Conservation (phyloP, 2,329 filamentous ascomycete species). For the Fusarium dlaminii region DNA sequence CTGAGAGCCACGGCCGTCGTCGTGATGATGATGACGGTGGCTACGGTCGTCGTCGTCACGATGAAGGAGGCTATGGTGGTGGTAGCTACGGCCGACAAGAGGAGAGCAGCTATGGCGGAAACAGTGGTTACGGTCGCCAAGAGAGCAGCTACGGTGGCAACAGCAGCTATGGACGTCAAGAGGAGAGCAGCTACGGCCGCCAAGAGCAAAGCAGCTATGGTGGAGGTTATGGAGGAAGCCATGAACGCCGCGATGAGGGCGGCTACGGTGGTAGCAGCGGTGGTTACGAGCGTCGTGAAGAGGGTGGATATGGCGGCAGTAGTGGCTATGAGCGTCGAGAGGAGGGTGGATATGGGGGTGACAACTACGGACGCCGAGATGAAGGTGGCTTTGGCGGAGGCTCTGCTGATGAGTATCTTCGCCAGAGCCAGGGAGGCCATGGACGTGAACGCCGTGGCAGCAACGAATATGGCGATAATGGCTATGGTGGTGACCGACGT, state of each 20-base stretch:
- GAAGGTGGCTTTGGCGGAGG: conserved; percentile 43
- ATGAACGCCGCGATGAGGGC: conserved; percentile 32
- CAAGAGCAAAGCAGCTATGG: conserved; percentile 16
- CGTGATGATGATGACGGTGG: conserved; percentile 9
- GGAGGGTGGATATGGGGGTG: conserved; percentile 36
- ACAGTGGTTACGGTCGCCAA: not conserved
- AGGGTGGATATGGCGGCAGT: conserved; percentile 17
- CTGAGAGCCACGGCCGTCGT: conserved; percentile 42
- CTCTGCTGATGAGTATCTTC: conserved; percentile 36
- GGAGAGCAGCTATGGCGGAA: conserved; percentile 8
- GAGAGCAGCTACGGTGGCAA: conserved; percentile 9
- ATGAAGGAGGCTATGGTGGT: conserved; percentile 16
- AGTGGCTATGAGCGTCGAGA: conserved; percentile 36
- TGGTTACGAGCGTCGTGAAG: conserved; percentile 33
- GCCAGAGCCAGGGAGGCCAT: conserved; percentile 32
- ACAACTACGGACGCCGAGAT: conserved; percentile 41
- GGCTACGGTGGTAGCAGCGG: conserved; percentile 24
- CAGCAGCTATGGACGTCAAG: conserved; percentile 10
- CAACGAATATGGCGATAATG: conserved; percentile 27
- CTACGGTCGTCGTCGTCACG: not conserved
- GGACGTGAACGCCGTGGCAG: conserved; percentile 23
- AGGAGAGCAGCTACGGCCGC: conserved; percentile 13
- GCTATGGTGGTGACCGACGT: conserved; percentile 39
- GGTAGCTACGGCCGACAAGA: conserved; percentile 3
- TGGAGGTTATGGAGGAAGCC: conserved; percentile 5